Evolutionary conservation across 106 monocot species (phyloP).

Genomic region (Platanthera guangdongensis): DNA sequence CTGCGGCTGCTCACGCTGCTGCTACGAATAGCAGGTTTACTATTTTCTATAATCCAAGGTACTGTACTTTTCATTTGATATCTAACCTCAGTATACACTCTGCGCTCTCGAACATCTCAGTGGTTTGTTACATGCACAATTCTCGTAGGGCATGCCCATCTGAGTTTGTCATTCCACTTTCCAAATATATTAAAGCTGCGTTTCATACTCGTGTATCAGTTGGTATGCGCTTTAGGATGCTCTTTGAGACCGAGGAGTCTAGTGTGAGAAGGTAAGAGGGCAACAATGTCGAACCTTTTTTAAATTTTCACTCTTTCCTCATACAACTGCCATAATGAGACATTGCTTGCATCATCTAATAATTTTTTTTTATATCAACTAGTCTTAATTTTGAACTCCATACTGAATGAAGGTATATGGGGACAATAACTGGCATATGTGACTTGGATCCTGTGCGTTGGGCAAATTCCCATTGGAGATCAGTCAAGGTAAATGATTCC

Average conservation of each 20-base stretch:
- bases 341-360: no score
- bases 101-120: neutral
- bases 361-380: no score
- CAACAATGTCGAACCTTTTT: neutral
- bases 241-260: conserved; percentile 29
- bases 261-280: conserved; percentile 19
- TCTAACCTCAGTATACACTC: neutral
- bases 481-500: conserved; percentile 54
- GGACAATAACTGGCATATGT: conserved; percentile 61
- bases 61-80: neutral
- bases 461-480: conserved; percentile 81
- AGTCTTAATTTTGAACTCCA: no score
- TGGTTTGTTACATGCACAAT: neutral
- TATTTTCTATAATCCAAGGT: conserved; percentile 30
- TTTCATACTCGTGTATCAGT: conserved; percentile 23
- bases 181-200: conserved; percentile 26
- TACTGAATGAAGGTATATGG: conserved; percentile 50
- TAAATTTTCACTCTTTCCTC: neutral
- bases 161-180: conserved; percentile 27
- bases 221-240: conserved; percentile 28
- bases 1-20: conserved; percentile 33
- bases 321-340: neutral
- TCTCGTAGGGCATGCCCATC: conserved; percentile 20
- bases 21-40: conserved; percentile 28
- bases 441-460: conserved; percentile 70